Evolutionary conservation across 1,284 basidiomycete species (phyloP), one percentile per base, ranked within the genome.

Genomic region (Cutaneotrichosporon arboriforme): DNA sequence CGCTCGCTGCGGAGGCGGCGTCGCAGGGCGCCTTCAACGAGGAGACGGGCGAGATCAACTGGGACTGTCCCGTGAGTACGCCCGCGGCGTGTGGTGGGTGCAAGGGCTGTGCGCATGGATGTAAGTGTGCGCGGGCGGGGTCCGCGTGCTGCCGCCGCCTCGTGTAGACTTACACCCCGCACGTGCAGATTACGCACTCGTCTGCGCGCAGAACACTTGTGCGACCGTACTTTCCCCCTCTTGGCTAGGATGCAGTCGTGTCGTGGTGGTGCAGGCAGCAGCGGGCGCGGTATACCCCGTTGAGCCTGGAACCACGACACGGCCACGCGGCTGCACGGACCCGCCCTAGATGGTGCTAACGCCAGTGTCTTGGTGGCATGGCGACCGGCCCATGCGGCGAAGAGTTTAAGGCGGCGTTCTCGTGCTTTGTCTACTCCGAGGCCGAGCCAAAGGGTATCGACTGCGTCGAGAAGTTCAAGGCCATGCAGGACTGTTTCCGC

Each of bases 401-500:
- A 60, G 82, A 97, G 67, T 99, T 99, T 80, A 86, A 89, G 64
- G 87, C 86, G 58, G 94, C 96, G 0, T 99, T 99, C 78, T 90
- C 90, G 38, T 99, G 94, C 78, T 99, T 99, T 66, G 84, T 99
- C 4, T 88, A 84, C 75, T 93, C 89, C 9, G 91, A 97, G 70
- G 82, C 84, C 52, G 96, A 98, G 67, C 94, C 94, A 2, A 98
- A 99, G 78, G 94, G 94, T 9, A 88, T 97, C 54, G 88, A 98
- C 66, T 99, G 94, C 65, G 88, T 99, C 18, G 96, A 97, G 64
- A 91, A 89, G 78, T 99, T 99, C 81, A 88, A 92, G 78, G 83
- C 78, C 17, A 99, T 98, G 94, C 94, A 99, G 76, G 86, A 88
- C 61, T 99, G 94, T 80, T 98, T 99, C 81, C 83, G 91, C 65